phyloP scores from a whole-genome alignment of 441 rosid species.

The Cnidoscolus chayamansa region DNA sequence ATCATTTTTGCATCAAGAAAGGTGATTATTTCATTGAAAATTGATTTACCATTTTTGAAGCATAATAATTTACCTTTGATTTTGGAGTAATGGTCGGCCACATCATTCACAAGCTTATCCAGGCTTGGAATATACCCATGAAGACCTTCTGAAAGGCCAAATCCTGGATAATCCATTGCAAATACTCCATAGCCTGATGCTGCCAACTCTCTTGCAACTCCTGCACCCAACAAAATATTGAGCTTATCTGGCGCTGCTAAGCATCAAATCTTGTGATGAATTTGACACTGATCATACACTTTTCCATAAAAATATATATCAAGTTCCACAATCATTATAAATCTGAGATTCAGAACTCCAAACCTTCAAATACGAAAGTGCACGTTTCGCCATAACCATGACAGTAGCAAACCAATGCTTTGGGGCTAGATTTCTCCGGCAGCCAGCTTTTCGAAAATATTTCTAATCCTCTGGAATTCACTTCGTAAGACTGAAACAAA shows the following conservation, averaged over 20 bases:
- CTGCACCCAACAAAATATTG: slow-evolving; percentile 26
- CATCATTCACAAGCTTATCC: slow-evolving; percentile 64
- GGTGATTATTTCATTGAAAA: too few species aligned
- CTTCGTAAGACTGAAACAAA: slow-evolving; percentile 48
- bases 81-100: slow-evolving; percentile 62
- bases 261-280: too few species aligned
- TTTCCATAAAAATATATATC: too few species aligned
- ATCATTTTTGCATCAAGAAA: neutral
- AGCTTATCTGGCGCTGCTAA: too few species aligned
- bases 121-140: slow-evolving; percentile 71
- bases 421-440: slow-evolving; percentile 43
- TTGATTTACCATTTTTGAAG: too few species aligned
- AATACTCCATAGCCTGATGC: slow-evolving; percentile 74
- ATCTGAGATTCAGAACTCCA: neutral
- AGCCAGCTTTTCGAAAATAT: slow-evolving; percentile 82
- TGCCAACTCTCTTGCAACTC: slow-evolving; percentile 74
- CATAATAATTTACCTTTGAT: slow-evolving; percentile 41
- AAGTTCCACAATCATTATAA: too few species aligned
- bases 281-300: too few species aligned
- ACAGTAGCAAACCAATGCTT: slow-evolving; percentile 73
- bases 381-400: slow-evolving; percentile 96
- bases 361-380: slow-evolving; percentile 84
- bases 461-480: slow-evolving; percentile 76
- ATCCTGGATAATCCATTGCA: slow-evolving; percentile 94
- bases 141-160: slow-evolving; percentile 85